Percentiles rank a stretch among this genome's conserved stretches.
These are phyloP conservation scores for Trichoderma arundinaceum DNA, from an alignment of 2,329 filamentous ascomycete genomes.

Conservation along the genomic window DNA sequence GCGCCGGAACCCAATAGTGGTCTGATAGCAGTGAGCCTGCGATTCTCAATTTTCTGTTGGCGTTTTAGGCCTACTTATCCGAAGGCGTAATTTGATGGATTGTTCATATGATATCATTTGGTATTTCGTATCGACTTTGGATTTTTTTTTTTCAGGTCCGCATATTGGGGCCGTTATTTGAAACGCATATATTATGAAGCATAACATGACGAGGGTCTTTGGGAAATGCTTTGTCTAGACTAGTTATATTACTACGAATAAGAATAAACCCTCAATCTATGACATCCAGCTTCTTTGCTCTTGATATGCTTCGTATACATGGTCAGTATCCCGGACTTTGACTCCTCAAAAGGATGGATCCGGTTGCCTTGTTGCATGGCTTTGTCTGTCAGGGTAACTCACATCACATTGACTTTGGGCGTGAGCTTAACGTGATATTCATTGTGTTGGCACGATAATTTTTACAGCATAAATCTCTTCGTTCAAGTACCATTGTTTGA, in stretches of 20 bases:
- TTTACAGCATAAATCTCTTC: no score
- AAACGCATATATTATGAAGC: slow-evolving; percentile 19
- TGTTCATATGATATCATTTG: slow-evolving; percentile 26
- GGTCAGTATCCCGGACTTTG: no score
- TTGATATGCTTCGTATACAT: no score
- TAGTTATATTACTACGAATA: background rate
- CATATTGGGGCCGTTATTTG: slow-evolving; percentile 1
- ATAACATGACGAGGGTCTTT: slow-evolving; percentile 10
- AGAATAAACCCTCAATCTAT: no score
- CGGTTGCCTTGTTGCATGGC: no score
- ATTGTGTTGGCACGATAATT: no score
- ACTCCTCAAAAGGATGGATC: no score
- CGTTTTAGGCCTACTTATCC: slow-evolving; percentile 19
- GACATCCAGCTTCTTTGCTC: no score
- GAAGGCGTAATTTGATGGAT: slow-evolving; percentile 17
- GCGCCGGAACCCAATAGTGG: background rate
- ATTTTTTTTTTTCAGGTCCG: background rate
- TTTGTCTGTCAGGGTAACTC: no score
- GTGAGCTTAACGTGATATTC: no score
- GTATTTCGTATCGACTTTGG: background rate
- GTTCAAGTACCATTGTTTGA: no score
- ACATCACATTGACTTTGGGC: no score
- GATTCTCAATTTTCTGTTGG: slow-evolving; percentile 12
- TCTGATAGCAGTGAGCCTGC: background rate
- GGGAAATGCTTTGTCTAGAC: background rate